Evolutionary conservation across 352 stramenopile species (phyloP), one percentile per base, ranked within the genome.

Genomic region (Globisporangium nagaii): DNA sequence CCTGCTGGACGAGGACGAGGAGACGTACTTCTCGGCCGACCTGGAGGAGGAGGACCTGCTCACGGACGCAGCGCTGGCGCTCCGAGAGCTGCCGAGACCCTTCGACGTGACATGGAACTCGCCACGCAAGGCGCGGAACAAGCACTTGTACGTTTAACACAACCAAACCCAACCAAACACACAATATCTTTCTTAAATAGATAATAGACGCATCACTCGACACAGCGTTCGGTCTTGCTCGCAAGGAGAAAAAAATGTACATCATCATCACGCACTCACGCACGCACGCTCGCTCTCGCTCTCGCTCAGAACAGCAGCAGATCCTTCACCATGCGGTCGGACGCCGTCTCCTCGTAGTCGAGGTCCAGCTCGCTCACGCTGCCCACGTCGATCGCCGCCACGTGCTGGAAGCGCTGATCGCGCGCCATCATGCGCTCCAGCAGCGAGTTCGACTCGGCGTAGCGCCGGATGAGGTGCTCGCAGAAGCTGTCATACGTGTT

Each of bases 401-500:
- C 55, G 44, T 89, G 75, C 41, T 77, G 60, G 54, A 93, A 93
- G 28, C 84, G 75, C 28, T 72, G 66, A 48, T 93, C 84, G 20
- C 74, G 76, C 24, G 84, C 84, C 80, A 93, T 91, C 79, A 88
- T 91, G 24, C 75, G 65, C 59, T 93, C 84, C 34, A 93, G 62
- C 40, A 93, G 65, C 52, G 76, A 71, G 56, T 93, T 93, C 9
- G 77, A 90, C 67, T 93, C 84, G 40, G 84, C 80, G 51, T 93
- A 93, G 34, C 84, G 79, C 48, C 84, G 79, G 65, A 93, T 93
- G 47, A 93, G 54, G 66, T 93, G 84, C 62, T 93, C 84, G 62
- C 84, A 93, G 58, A 93, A 93, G 61, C 81, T 91, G 65, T 93
- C 84, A 71, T 93, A 93, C 62, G 79, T 89, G 60, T 91, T 91